Evolutionary conservation across 768 basidiomycete species (phyloP).

Genomic region (Leccinum rimulosum): DNA sequence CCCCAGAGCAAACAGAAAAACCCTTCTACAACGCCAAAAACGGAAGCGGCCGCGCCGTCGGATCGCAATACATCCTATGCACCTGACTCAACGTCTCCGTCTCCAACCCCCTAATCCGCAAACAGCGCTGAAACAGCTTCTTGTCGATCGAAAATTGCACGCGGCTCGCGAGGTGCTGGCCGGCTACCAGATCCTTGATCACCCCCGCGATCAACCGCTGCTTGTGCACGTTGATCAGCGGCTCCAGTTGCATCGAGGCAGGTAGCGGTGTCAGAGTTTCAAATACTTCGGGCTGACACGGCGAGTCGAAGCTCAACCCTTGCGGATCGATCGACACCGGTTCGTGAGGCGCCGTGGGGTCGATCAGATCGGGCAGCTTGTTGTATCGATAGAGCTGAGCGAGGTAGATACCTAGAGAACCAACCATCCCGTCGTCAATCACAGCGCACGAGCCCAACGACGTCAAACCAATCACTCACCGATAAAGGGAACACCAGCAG

Average conservation of each 20-base stretch:
- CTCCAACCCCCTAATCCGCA: conserved; percentile 67
- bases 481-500: conserved; percentile 79
- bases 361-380: conserved; percentile 75
- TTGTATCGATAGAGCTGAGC: conserved; percentile 64
- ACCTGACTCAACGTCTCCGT: conserved; percentile 51
- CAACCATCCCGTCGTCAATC: neutral
- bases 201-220: conserved; percentile 78
- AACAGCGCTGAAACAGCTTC: conserved; percentile 72
- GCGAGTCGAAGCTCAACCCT: conserved; percentile 63
- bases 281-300: conserved; percentile 78
- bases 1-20: neutral
- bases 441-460: neutral
- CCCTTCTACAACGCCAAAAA: conserved; percentile 21
- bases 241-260: conserved; percentile 75
- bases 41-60: conserved; percentile 14
- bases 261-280: conserved; percentile 69
- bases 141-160: conserved; percentile 71
- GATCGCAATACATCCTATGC: conserved; percentile 35
- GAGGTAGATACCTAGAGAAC: conserved; percentile 64
- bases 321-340: conserved; percentile 61
- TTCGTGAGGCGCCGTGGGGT: conserved; percentile 76
- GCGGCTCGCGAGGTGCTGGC: conserved; percentile 77
- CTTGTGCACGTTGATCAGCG: conserved; percentile 87
- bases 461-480: conserved; percentile 42
- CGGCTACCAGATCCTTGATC: conserved; percentile 77